phyloP scores from a whole-genome alignment of 2,329 filamentous ascomycete species.

The Pseudogymnoascus sp. region DNA sequence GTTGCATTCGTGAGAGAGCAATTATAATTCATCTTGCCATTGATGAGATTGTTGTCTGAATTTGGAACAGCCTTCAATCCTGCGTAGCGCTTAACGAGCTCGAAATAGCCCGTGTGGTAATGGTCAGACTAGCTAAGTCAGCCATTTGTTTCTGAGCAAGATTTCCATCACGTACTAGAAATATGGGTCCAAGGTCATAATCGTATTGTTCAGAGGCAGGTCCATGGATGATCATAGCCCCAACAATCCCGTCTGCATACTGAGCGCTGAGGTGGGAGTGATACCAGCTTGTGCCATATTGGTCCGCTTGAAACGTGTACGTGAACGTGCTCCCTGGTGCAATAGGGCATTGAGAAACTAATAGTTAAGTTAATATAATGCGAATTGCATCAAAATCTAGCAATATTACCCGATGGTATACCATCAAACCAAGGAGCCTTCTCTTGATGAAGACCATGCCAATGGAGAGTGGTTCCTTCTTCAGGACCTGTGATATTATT shows the following conservation, averaged over 20 bases:
- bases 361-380: background rate
- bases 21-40: constrained; percentile 28
- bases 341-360: constrained; percentile 57
- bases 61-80: background rate
- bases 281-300: constrained; percentile 50
- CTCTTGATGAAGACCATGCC: constrained; percentile 33
- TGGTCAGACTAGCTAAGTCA: background rate
- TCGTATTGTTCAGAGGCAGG: constrained; percentile 54
- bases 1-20: background rate
- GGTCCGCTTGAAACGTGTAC: constrained; percentile 25
- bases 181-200: constrained; percentile 51
- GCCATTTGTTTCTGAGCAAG: background rate
- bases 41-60: constrained; percentile 26
- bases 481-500: constrained; percentile 32
- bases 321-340: constrained; percentile 35
- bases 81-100: background rate
- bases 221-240: constrained; percentile 55
- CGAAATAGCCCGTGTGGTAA: background rate
- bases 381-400: background rate
- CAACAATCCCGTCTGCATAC: constrained; percentile 44
- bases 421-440: background rate
- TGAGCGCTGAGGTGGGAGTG: constrained; percentile 51
- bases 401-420: background rate
- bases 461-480: constrained; percentile 43
- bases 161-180: constrained; percentile 17